Conservation (phyloP, 164 flowering plant genomes). For the Vitis vinifera region ASM3070453v1 NC_081822.1:2447501-2448000, state of each 20-base stretch:
- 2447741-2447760: background rate
- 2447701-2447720: background rate
- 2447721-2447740: background rate
- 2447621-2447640: too few relatives aligned
- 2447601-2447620: too few relatives aligned
- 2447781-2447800: background rate
- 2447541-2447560: too few relatives aligned
- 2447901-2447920: too few relatives aligned
- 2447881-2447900: background rate
- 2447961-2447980: background rate
- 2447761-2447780: background rate
- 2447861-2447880: background rate
- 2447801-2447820: background rate
- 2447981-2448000: background rate
- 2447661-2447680: background rate
- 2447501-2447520: too few relatives aligned
- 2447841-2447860: background rate
- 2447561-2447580: too few relatives aligned
- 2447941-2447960: background rate
- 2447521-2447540: too few relatives aligned
- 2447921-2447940: too few relatives aligned
- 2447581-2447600: too few relatives aligned
- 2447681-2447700: background rate
- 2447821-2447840: background rate
- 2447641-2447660: background rate